These are phyloP conservation scores for Exophiala dermatitidis DNA, from an alignment of 2,329 filamentous ascomycete genomes.

Conservation along the genomic window DNA sequence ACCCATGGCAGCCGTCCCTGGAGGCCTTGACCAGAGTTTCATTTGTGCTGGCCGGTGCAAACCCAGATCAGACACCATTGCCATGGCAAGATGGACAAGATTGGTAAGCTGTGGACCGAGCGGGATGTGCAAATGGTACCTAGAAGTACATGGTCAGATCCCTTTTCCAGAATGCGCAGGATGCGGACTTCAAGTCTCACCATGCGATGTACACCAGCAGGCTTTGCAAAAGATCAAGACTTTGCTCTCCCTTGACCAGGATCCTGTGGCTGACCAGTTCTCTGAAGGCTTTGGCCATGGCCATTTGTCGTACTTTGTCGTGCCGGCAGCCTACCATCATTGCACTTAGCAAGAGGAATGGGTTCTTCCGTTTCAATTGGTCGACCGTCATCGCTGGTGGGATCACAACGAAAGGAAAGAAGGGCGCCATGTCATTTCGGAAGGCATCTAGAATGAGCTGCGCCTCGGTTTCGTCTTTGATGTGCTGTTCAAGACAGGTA, in stretches of 20 bases:
- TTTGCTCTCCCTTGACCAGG: conserved; percentile 31
- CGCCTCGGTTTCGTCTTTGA: conserved; percentile 13
- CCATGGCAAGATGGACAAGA: conserved; percentile 34
- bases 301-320: conserved; percentile 26
- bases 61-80: conserved; percentile 33
- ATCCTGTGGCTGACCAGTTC: conserved; percentile 30
- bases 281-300: conserved; percentile 29
- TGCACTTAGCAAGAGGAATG: conserved; percentile 34
- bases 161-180: not conserved
- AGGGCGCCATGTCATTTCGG: conserved; percentile 20
- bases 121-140: conserved; percentile 10
- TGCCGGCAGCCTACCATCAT: conserved; percentile 29
- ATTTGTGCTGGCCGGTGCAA: conserved; percentile 22
- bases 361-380: conserved; percentile 26
- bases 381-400: conserved; percentile 15
- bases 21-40: not conserved
- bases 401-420: conserved; percentile 29
- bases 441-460: conserved; percentile 17
- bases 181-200: conserved; percentile 21
- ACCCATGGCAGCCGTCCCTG: not conserved
- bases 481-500: conserved; percentile 4
- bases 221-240: conserved; percentile 37
- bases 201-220: conserved; percentile 35
- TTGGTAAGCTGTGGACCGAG: conserved; percentile 29
- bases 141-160: not conserved